Evolutionary conservation across 1,139 yeast genomes (phyloP).

Genomic region (Citeromyces hawaiiensis): DNA sequence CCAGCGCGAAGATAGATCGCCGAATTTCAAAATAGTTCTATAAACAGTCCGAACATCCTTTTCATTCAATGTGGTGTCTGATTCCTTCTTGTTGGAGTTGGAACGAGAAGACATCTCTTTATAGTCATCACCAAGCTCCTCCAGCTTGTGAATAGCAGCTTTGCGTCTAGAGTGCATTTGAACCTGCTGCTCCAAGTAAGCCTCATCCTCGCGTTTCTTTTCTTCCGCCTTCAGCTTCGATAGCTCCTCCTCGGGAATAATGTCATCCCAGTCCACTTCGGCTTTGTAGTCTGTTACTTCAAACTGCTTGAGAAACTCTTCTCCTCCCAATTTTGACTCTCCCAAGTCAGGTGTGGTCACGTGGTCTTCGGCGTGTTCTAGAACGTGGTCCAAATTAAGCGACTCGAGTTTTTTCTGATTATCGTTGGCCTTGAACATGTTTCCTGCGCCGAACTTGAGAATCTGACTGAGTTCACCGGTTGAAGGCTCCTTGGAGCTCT

Average conservation of each 20-base stretch:
- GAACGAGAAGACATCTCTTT: conserved; percentile 23
- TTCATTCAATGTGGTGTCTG: conserved; percentile 55
- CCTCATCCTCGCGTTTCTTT: conserved; percentile 74
- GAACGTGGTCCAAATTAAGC: conserved; percentile 88
- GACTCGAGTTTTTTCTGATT: conserved; percentile 93
- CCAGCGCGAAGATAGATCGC: conserved; percentile 74
- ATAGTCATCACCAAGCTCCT: conserved; percentile 27
- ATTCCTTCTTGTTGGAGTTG: conserved; percentile 22
- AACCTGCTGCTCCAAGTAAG: conserved; percentile 77
- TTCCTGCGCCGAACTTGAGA: conserved; percentile 95
- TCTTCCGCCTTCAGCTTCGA: conserved; percentile 85
- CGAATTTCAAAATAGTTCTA: conserved; percentile 68
- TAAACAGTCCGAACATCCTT: conserved; percentile 82
- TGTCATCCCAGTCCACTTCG: conserved; percentile 98
- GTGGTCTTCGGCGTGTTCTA: conserved; percentile 95
- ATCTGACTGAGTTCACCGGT: conserved; percentile 83
- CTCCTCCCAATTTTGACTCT: conserved; percentile 94
- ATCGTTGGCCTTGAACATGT: conserved; percentile 80
- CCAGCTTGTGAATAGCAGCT: conserved; percentile 51
- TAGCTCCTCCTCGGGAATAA: conserved; percentile 91
- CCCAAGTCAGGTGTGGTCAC: conserved; percentile 93
- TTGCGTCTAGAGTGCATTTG: conserved; percentile 76
- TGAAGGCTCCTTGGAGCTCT: conserved; percentile 57
- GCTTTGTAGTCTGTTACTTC: conserved; percentile 98
- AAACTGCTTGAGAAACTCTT: conserved; percentile 91